Evolutionary conservation across 1,284 basidiomycete genomes (phyloP).

Genomic region (Singerocomus rubriflavus): DNA sequence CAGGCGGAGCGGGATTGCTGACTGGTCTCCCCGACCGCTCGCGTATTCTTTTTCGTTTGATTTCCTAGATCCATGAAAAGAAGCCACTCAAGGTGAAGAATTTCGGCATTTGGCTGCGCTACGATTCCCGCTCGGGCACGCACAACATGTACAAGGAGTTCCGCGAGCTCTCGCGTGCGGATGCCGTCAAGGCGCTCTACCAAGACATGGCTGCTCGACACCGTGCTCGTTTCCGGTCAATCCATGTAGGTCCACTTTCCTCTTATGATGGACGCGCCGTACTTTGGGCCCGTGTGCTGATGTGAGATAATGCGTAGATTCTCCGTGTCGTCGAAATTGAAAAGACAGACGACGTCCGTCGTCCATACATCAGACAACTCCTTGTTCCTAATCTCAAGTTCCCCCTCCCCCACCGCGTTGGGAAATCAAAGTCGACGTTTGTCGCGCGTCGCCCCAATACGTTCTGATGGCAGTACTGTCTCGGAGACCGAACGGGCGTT

Average conservation of each 20-base stretch:
- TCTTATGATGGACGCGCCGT: neutral
- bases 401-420: conserved; percentile 93
- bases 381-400: conserved; percentile 90
- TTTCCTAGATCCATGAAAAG: conserved; percentile 88
- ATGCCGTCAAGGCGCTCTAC: conserved; percentile 96
- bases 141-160: conserved; percentile 99
- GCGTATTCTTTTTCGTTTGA: conserved; percentile 17
- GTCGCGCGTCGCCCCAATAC: conserved; percentile 70
- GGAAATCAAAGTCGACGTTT: conserved; percentile 70
- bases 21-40: conserved; percentile 30
- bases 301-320: conserved; percentile 50
- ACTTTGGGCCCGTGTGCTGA: neutral
- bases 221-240: conserved; percentile 98
- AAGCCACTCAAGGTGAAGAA: conserved; percentile 98
- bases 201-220: conserved; percentile 99
- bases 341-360: conserved; percentile 90
- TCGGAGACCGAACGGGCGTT: neutral
- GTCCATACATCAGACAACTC: conserved; percentile 97
- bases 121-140: conserved; percentile 96
- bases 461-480: conserved; percentile 41
- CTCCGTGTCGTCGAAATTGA: conserved; percentile 92
- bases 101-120: conserved; percentile 99
- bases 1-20: conserved; percentile 74
- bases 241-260: conserved; percentile 65
- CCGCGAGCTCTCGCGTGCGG: conserved; percentile 92